Percentiles rank a stretch among this genome's conserved stretches.
Evolutionary conservation across 371 early-diverging fungal species (phyloP).

Genomic region (Mucor circinelloides): DNA sequence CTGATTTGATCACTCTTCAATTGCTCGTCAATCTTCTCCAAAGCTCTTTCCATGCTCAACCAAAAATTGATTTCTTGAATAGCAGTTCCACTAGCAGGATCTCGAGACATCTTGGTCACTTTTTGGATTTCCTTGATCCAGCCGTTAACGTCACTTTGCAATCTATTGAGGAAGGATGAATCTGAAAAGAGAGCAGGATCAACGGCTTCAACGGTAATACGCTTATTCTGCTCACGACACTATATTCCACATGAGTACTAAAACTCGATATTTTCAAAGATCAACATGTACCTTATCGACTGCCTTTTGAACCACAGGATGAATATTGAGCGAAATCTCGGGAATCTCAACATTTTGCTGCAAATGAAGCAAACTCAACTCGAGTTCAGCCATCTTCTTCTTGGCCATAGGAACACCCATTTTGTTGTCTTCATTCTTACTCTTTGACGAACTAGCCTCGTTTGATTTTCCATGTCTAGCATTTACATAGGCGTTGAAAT

Average conservation of each 20-base stretch:
- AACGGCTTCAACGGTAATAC: conserved; percentile 76
- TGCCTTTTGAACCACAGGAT: conserved; percentile 81
- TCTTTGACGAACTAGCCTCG: conserved; percentile 20
- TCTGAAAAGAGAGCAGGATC: conserved; percentile 73
- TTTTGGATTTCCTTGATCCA: conserved; percentile 99
- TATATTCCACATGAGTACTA: conserved; percentile 13
- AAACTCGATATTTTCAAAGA: too few relatives aligned
- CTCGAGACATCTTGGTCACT: conserved; percentile 93
- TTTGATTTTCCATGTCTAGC: conserved; percentile 63
- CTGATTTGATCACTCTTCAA: conserved; percentile 90
- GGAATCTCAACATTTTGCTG: conserved; percentile 99
- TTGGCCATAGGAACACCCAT: conserved; percentile 93
- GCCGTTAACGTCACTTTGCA: conserved; percentile 94
- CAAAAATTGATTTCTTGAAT: conserved; percentile 99
- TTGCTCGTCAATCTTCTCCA: conserved; percentile 93
- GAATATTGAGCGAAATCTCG: conserved; percentile 84
- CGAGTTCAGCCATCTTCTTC: conserved; percentile 98
- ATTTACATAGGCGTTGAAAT: conserved; percentile 92
- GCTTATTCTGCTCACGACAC: conserved; percentile 66
- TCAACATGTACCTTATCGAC: conserved; percentile 64
- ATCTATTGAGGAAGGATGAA: conserved; percentile 87
- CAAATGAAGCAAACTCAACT: conserved; percentile 90
- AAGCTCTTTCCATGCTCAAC: conserved; percentile 94
- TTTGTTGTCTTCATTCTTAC: conserved; percentile 82
- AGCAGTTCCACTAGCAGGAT: conserved; percentile 91